A percentile compares a stretch with the other conserved stretches of the same genome.
These are phyloP conservation scores for Cyanidiococcus yangmingshanensis DNA, from an alignment of 23 red algal species.

Conservation along the genomic window DNA sequence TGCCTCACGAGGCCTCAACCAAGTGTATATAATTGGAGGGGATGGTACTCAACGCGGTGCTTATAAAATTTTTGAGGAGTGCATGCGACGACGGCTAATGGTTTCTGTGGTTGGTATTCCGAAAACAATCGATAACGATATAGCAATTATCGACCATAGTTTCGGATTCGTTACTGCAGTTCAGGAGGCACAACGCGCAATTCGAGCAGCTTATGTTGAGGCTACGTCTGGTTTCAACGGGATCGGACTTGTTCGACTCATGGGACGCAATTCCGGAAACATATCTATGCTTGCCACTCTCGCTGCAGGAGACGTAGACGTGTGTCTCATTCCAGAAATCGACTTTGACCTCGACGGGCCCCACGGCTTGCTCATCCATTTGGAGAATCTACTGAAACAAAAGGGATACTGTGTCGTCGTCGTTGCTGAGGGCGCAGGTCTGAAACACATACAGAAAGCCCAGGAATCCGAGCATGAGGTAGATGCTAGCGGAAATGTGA, in stretches of 20 bases:
- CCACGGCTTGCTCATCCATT: slow-evolving; percentile 49
- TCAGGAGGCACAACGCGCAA: slow-evolving; percentile 72
- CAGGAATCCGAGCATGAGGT: background rate
- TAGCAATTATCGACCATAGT: slow-evolving; percentile 64
- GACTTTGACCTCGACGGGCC: slow-evolving; percentile 49
- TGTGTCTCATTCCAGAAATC: slow-evolving; percentile 79
- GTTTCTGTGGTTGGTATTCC: slow-evolving; percentile 64
- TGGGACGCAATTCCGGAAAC: slow-evolving; percentile 78
- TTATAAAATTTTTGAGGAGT: slow-evolving; percentile 39
- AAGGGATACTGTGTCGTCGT: slow-evolving; percentile 69
- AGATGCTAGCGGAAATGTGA: slow-evolving; percentile 37
- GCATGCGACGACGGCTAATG: slow-evolving; percentile 31
- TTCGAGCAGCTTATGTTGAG: slow-evolving; percentile 75
- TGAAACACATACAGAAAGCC: slow-evolving; percentile 21
- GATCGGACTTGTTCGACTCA: slow-evolving; percentile 77
- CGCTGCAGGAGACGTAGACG: slow-evolving; percentile 70
- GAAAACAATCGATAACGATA: slow-evolving; percentile 98
- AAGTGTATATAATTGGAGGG: slow-evolving; percentile 74
- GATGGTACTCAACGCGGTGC: slow-evolving; percentile 83
- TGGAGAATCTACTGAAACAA: slow-evolving; percentile 40
- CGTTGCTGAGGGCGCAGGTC: slow-evolving; percentile 78
- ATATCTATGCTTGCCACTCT: slow-evolving; percentile 63
- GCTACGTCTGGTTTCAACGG: slow-evolving; percentile 62
- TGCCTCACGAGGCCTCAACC: slow-evolving; percentile 48
- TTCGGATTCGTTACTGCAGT: slow-evolving; percentile 93